Evolutionary conservation across 1,284 basidiomycete genomes (phyloP), one percentile per base, ranked within the genome.

Genomic region (Ustilago curta): DNA sequence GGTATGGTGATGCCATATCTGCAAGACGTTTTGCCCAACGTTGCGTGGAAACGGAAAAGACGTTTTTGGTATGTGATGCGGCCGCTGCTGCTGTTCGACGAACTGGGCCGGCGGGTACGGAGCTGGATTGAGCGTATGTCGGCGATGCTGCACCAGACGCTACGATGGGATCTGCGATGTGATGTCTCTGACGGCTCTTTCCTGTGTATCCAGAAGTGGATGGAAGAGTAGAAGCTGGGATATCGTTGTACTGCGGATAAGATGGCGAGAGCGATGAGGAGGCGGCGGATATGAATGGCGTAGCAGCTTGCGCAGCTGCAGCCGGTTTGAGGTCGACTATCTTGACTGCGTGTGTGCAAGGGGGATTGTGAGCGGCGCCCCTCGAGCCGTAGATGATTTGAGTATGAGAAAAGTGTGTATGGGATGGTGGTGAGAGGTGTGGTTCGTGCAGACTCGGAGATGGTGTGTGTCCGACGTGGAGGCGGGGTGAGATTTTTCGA

Each of bases 21-120:
- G 57, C 56, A 3, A 76, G 52, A 8, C 53, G 35, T 21, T 69
- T 69, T 2, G 74, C 74, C 74, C 74, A 76, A 25, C 61, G 64
- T 18, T 67, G 65, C 1, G 74, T 76, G 4, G 70, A 72, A 56
- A 76, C 62, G 27, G 63, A 68, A 23, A 76, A 76, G 18, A 72
- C 66, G 74, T 76, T 76, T 31, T 76, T 68, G 35, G 65, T 71
- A 43, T 76, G 73, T 35, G 55, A 21, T 35, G 50, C 40, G 2
- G 60, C 55, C 2, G 59, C 57, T 25, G 62, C 57, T 29, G 59
- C 63, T 27, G 63, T 68, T 45, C 71, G 47, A 35, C 71, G 65
- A n/a, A 65, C 55, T 3, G 71, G 66, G 11, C 65, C 70, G 19
- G 25, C 25, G 3, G 63, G 39, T 6, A 55, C 5, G 11, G 64